Percentiles rank a stretch among this genome's conserved stretches.
Evolutionary conservation across 192 early-diverging fungal genomes (phyloP).

Genomic region (Podila horticola): DNA sequence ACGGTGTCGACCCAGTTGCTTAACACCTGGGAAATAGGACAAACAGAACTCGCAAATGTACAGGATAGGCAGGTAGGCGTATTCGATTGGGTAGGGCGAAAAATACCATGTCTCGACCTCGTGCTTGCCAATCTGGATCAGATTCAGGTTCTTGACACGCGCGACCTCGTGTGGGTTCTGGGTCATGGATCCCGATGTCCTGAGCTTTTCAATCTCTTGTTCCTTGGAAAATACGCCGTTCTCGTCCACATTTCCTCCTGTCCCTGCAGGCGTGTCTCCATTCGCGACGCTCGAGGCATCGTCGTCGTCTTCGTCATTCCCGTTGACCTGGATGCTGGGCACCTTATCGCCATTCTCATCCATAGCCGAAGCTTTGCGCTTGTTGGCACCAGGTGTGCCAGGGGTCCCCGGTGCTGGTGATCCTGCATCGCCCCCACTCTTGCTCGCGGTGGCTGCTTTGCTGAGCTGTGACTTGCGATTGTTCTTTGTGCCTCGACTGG

Average conservation of each 20-base stretch:
- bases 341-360: conserved; percentile 28
- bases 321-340: conserved; percentile 11
- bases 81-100: conserved; percentile 95
- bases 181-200: conserved; percentile 95
- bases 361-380: conserved; percentile 44
- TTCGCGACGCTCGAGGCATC: conserved; percentile 1
- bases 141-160: conserved; percentile 94
- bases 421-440: conserved; percentile 52
- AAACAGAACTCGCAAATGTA: conserved; percentile 99
- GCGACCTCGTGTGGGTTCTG: conserved; percentile 94
- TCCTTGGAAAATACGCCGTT: conserved; percentile 83
- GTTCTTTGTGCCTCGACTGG: conserved; percentile 36
- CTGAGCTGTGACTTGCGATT: conserved; percentile 45
- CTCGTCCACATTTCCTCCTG: conserved; percentile 10
- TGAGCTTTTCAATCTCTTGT: conserved; percentile 95
- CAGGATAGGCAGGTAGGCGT: conserved; percentile 76
- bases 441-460: conserved; percentile 58
- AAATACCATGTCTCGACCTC: conserved; percentile 99
- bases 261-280: neutral
- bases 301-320: conserved; percentile 9
- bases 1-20: conserved; percentile 85
- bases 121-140: conserved; percentile 91
- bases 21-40: conserved; percentile 77
- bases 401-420: conserved; percentile 43
- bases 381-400: conserved; percentile 55